These are phyloP conservation scores for barley (Hordeum vulgare) DNA, from an alignment of 176 grass and related monocot genomes.

Conservation along the genomic window DNA sequence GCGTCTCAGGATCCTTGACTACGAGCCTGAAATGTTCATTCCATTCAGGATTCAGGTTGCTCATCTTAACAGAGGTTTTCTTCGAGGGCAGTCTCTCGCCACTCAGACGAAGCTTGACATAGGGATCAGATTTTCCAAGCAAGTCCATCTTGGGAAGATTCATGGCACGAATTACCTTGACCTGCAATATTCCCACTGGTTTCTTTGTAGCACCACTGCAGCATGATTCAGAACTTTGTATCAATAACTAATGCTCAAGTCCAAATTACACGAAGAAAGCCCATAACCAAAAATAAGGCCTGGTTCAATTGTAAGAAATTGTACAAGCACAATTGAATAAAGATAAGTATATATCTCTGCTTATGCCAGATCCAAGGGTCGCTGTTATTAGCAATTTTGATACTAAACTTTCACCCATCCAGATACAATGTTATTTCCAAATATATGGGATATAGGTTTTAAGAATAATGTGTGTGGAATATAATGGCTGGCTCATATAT, in stretches of 20 bases:
- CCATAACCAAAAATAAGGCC: not conserved
- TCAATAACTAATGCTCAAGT: not conserved
- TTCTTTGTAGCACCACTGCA: slow-evolving; percentile 83
- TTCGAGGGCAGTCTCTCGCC: slow-evolving; percentile 72
- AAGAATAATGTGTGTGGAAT: not conserved
- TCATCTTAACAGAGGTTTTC: slow-evolving; percentile 94
- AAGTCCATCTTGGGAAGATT: slow-evolving; percentile 98
- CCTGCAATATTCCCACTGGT: slow-evolving; percentile 80
- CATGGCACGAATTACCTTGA: slow-evolving; percentile 71
- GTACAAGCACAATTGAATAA: not conserved
- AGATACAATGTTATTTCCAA: not conserved
- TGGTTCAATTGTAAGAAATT: not conserved
- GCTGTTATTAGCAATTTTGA: not conserved
- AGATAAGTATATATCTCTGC: not conserved
- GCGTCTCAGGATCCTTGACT: slow-evolving; percentile 89
- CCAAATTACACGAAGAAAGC: not conserved
- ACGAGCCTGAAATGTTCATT: slow-evolving; percentile 88
- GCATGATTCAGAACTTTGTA: slow-evolving; percentile 6
- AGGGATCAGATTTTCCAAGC: slow-evolving; percentile 96
- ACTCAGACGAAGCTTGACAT: slow-evolving; percentile 86
- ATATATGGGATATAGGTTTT: not conserved
- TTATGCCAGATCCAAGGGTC: not conserved
- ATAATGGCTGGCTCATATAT: not conserved
- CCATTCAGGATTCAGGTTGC: slow-evolving; percentile 90
- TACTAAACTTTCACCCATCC: not conserved